These are phyloP conservation scores for Colletotrichum nymphaeae DNA, from an alignment of 2,329 filamentous ascomycete species.

Conservation along the genomic window DNA sequence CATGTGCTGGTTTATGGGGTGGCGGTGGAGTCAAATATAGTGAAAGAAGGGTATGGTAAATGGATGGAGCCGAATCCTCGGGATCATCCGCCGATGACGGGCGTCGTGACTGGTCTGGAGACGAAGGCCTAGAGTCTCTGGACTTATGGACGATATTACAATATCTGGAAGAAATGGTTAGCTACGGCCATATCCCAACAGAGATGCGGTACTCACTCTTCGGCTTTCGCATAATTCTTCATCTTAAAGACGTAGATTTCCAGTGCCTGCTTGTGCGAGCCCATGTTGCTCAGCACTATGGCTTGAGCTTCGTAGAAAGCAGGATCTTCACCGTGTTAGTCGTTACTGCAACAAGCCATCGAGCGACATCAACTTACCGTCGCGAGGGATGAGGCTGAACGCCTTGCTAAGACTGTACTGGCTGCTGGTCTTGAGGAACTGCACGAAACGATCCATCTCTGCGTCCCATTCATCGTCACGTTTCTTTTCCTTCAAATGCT, in stretches of 20 bases:
- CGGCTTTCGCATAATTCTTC: conserved; percentile 86
- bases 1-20: conserved; percentile 77
- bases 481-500: conserved; percentile 62
- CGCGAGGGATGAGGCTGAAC: conserved; percentile 80
- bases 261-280: conserved; percentile 93
- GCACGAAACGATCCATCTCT: conserved; percentile 75
- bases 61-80: conserved; percentile 74
- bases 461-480: conserved; percentile 63
- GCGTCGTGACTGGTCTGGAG: conserved; percentile 46
- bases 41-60: conserved; percentile 91
- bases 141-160: conserved; percentile 86
- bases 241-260: conserved; percentile 98
- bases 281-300: conserved; percentile 93
- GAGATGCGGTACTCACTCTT: conserved; percentile 74
- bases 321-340: conserved; percentile 67
- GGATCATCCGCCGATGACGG: conserved; percentile 48
- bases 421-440: conserved; percentile 79
- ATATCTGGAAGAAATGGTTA: conserved; percentile 66
- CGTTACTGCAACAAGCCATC: conserved; percentile 16
- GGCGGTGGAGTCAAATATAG: conserved; percentile 87
- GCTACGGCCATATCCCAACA: not conserved
- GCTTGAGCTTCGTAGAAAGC: conserved; percentile 91
- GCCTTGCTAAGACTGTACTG: conserved; percentile 86
- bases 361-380: conserved; percentile 66
- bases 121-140: conserved; percentile 56